A percentile compares a stretch with the other conserved stretches of the same genome.
These are phyloP conservation scores for Candida ovalis DNA, from an alignment of 805 yeast species.

Conservation along the genomic window DNA sequence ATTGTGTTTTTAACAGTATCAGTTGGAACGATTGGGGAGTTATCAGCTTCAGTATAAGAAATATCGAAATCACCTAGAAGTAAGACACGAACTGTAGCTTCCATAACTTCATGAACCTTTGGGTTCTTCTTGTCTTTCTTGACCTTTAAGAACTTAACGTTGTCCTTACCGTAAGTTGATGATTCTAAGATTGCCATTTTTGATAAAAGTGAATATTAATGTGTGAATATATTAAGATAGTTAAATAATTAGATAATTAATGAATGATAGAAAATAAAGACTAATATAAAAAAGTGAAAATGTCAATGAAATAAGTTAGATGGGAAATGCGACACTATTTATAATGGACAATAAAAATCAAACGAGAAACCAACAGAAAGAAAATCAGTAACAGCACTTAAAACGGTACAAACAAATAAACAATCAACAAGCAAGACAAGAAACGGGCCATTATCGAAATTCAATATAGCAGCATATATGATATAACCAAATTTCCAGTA, in stretches of 20 bases:
- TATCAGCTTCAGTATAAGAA: slow-evolving; percentile 86
- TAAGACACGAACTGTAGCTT: slow-evolving; percentile 74
- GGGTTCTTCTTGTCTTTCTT: slow-evolving; percentile 74
- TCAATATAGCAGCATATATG: not conserved
- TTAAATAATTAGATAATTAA: not conserved
- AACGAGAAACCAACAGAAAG: not conserved
- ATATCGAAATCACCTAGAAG: slow-evolving; percentile 75
- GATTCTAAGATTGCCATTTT: slow-evolving; percentile 31
- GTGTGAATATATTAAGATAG: not conserved
- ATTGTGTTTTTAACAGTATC: slow-evolving; percentile 91
- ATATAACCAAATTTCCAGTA: not conserved
- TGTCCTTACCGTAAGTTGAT: slow-evolving; percentile 86
- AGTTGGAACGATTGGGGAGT: slow-evolving; percentile 86
- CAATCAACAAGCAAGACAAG: not conserved
- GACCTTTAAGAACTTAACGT: slow-evolving; percentile 89
- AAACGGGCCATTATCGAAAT: not conserved
- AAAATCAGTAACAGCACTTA: not conserved
- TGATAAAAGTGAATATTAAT: not conserved
- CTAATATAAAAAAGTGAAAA: not conserved
- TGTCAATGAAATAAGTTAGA: not conserved
- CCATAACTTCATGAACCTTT: slow-evolving; percentile 73
- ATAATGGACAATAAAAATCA: not conserved
- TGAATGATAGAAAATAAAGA: not conserved
- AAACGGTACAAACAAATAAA: not conserved
- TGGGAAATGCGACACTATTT: not conserved